Evolutionary conservation across 1,284 basidiomycete species (phyloP).

Genomic region (Austroboletus rostrupii): DNA sequence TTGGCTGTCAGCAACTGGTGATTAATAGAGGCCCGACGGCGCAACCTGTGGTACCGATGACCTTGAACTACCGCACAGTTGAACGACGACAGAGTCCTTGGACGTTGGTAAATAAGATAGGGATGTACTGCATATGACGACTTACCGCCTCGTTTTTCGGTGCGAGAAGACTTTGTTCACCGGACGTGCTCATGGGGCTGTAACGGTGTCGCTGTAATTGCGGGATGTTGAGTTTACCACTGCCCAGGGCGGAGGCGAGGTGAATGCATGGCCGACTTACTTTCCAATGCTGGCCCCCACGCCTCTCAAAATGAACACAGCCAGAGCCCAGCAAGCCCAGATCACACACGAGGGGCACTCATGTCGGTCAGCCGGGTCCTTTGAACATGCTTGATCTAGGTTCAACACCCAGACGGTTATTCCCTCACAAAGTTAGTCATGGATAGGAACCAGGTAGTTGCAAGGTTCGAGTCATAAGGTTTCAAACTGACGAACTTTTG

Average conservation of each 20-base stretch:
- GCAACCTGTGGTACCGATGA: constrained; percentile 5
- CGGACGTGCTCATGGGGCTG: constrained; percentile 1
- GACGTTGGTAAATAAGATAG: constrained; percentile 7
- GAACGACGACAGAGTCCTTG: constrained; percentile 7
- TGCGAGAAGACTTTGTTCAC: background rate
- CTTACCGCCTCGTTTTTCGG: constrained; percentile 13
- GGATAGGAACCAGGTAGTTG: constrained; percentile 14
- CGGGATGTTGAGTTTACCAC: background rate
- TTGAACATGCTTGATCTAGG: background rate
- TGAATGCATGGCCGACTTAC: background rate
- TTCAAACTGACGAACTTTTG: constrained; percentile 5
- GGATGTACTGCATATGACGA: background rate
- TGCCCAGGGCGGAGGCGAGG: constrained; percentile 4
- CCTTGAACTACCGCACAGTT: background rate
- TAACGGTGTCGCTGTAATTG: background rate
- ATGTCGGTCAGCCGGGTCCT: constrained; percentile 8
- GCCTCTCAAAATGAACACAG: background rate
- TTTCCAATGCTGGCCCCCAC: background rate
- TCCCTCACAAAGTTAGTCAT: background rate
- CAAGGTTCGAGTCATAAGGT: background rate
- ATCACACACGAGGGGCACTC: constrained; percentile 20
- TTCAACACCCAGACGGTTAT: background rate
- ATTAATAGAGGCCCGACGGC: background rate
- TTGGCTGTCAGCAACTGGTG: constrained; percentile 1
- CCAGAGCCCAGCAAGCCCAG: background rate